Conservation (phyloP, 257 asterid species). For the Verbascum thapsus region DNA sequence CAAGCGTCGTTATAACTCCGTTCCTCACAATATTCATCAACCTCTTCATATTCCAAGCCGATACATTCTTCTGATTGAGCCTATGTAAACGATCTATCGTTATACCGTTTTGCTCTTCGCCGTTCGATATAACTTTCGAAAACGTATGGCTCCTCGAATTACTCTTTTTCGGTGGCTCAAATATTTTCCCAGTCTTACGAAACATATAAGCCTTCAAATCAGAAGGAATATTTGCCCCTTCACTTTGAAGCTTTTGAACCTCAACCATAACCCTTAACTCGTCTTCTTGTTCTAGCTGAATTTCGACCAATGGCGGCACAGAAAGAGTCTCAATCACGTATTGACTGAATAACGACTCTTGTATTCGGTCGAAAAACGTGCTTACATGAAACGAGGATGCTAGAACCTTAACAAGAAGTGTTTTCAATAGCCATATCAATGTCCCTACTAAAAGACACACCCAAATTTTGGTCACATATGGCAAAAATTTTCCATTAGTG, state of each 20-base stretch:
- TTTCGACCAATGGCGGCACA: slow-evolving; percentile 41
- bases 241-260: slow-evolving; percentile 53
- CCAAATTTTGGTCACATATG: slow-evolving; percentile 23
- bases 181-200: slow-evolving; percentile 35
- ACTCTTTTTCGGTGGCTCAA: slow-evolving; percentile 42
- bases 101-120: slow-evolving; percentile 45
- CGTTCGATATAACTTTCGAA: slow-evolving; percentile 35
- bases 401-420: slow-evolving; percentile 30
- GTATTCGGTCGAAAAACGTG: slow-evolving; percentile 33
- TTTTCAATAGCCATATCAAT: slow-evolving; percentile 34
- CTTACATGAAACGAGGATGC: slow-evolving; percentile 38
- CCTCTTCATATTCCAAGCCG: slow-evolving; percentile 82
- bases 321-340: slow-evolving; percentile 35
- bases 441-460: slow-evolving; percentile 32
- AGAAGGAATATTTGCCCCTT: slow-evolving; percentile 53
- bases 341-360: slow-evolving; percentile 32
- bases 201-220: slow-evolving; percentile 47
- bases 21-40: slow-evolving; percentile 54
- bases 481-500: slow-evolving; percentile 12
- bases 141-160: slow-evolving; percentile 37
- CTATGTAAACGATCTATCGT: slow-evolving; percentile 53
- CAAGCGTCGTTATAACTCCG: slow-evolving; percentile 60
- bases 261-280: slow-evolving; percentile 54
- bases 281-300: slow-evolving; percentile 47
- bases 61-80: slow-evolving; percentile 57